Evolutionary conservation across 148 eudicot genomes (phyloP).

Genomic region (Chenopodium formosanum): DNA sequence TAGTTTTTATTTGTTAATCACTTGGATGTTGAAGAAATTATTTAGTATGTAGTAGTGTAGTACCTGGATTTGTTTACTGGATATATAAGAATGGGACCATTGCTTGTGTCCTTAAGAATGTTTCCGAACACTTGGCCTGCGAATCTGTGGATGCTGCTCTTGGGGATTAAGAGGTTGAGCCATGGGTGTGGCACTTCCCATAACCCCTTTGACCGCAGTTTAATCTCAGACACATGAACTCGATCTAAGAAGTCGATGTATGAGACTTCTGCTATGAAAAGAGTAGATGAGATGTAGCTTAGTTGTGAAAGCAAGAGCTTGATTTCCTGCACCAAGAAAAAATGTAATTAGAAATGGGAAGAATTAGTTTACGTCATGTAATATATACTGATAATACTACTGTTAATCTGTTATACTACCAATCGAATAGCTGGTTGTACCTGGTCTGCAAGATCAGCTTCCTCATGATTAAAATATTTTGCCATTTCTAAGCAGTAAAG

Average conservation of each 20-base stretch:
- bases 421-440: conserved; percentile 22
- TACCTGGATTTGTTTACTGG: conserved; percentile 72
- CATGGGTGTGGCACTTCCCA: conserved; percentile 96
- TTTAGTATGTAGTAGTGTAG: conserved; percentile 24
- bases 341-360: neutral
- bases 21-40: neutral
- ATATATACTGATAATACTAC: no score
- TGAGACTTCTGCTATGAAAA: conserved; percentile 54
- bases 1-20: no score
- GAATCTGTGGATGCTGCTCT: conserved; percentile 55
- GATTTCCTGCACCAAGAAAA: conserved; percentile 46
- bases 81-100: conserved; percentile 79
- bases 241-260: conserved; percentile 75
- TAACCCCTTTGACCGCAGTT: conserved; percentile 59
- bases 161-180: conserved; percentile 80
- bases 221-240: conserved; percentile 71
- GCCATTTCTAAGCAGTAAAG: conserved; percentile 77
- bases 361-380: neutral
- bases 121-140: conserved; percentile 63
- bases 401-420: no score
- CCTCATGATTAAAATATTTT: conserved; percentile 48
- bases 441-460: conserved; percentile 39
- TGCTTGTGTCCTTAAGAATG: conserved; percentile 58
- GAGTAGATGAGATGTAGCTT: conserved; percentile 66
- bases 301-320: conserved; percentile 48